Base-by-base conservation (phyloP, 805 yeast genomes). In the Metschnikowia anglica region DNA sequence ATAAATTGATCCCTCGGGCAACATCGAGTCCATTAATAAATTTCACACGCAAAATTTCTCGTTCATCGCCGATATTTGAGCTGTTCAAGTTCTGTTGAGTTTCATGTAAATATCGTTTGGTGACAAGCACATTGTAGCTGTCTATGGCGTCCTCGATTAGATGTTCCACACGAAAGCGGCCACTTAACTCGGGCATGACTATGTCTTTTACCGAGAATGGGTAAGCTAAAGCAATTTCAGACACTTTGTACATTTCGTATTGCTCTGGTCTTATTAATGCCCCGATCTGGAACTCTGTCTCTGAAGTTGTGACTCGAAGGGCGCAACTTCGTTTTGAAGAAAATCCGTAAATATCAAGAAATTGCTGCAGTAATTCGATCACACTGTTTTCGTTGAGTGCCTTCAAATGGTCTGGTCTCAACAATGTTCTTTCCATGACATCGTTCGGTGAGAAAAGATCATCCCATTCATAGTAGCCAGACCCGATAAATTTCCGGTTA, bases 111-210 rank as follows among this genome's bases (percentile, higher is more conserved):
- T 54, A 61, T 6, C 62, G 60, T 7, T 48, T 40, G 2, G 65
- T 59, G 7, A 76, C 58, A 7, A 51, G 36, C 1, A 52, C 46
- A 35, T 77, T 77, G 17, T 44, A 44, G 0, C 60, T 37, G 48
- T 80, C 83, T 12, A 77, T 46, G 1, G 56, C 43, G 0, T 74
- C 76, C 1, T 62, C 53, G 6, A 43, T 45, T 16, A 80, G 46
- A 17, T 63, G 60, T 57, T 83, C 88, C 26, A 81, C 43, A 4
- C 60, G 55, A 12, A 80, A 30, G 32, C 80, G 61, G 2, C 81
- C 73, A 8, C 61, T 57, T 2, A 79, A 48, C 11, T 59, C 55
- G 1, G 69, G 70, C 27, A 76, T 48, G 67, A 70, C 73, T 25
- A 68, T 42, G 55, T 72, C 72, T 37, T 60, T 21, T 33, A 41